Base-by-base conservation (phyloP, 176 grass and related monocot species). In the Oryza meridionalis region DNA sequence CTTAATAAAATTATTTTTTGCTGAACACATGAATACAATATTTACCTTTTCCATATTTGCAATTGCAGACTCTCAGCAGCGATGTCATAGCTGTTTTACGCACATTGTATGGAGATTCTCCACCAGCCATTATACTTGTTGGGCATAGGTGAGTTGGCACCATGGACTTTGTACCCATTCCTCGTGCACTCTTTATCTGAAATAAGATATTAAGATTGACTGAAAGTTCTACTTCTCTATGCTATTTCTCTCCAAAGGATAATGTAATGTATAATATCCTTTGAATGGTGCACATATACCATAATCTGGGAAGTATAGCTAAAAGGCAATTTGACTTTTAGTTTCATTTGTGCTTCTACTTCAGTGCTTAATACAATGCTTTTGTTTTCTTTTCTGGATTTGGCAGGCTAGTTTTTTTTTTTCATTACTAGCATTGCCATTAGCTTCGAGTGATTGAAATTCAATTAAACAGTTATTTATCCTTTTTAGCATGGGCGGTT, bases 51-150 rank as follows among this genome's bases (percentile, higher is more conserved):
- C 71, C 32, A 70, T 51, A 24, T 87, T 90, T 13, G 16, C 31
- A 38, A 71, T 77, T 83, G 85, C 88, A 99, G 96, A 99, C 89
- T 85, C 85, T 99, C 75, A 76, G 91, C 81, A 89, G 90, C 88
- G 96, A 99, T 89, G 93, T 90, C 33, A 86, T 94, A 81, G 77
- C 50, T 81, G 89, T 94, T 87, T 83, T 92, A 81, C 87, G 29
- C 65, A 86, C 91, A 77, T 78, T 94, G 83, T 94, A 99, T 70
- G 89, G 89, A 90, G 91, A 89, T 86, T 90, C 81, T 2, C 77
- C 89, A 72, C 96, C 96, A 78, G 96, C 96, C 32, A 92, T 99
- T 85, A 99, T 99, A 96, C 93, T 99, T 66, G 84, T 92, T 75
- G 96, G 96, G 9, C 96, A 99, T 92, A 99, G 96, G 96, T 96